A percentile compares a stretch with the other conserved stretches of the same genome.
phyloP scores from a whole-genome alignment of 495 filamentous ascomycete species.

The Astrothelium macrocarpum region DNA sequence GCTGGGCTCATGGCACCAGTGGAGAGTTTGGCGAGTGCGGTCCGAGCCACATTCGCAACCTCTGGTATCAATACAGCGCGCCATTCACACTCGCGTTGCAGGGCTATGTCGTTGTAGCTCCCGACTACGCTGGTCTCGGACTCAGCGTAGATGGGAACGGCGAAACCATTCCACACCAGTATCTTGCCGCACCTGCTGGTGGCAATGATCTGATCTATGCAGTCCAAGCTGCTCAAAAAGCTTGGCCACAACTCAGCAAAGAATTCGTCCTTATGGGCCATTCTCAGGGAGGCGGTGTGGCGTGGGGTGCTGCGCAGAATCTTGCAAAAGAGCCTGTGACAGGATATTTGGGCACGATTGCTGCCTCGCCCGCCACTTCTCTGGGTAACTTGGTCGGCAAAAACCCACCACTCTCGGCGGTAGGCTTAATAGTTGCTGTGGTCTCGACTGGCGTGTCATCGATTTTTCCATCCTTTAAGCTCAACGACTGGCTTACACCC shows the following conservation, averaged over 20 bases:
- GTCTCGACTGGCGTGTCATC: neutral
- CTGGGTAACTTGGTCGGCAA: neutral
- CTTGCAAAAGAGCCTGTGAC: constrained; percentile 15
- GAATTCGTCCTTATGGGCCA: constrained; percentile 41
- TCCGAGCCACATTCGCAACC: constrained; percentile 38
- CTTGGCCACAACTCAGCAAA: constrained; percentile 29
- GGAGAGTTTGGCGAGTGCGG: constrained; percentile 37
- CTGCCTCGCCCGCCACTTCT: constrained; percentile 24
- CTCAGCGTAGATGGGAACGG: constrained; percentile 27
- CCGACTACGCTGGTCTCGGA: constrained; percentile 49
- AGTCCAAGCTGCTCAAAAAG: constrained; percentile 36
- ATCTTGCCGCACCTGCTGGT: constrained; percentile 35
- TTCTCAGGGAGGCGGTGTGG: constrained; percentile 40
- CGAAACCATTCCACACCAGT: constrained; percentile 29
- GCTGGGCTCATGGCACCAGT: constrained; percentile 46
- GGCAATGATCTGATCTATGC: constrained; percentile 40
- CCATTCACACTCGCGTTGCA: constrained; percentile 39
- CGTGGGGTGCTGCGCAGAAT: constrained; percentile 38
- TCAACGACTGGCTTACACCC: neutral
- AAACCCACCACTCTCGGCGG: neutral
- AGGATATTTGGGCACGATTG: constrained; percentile 38
- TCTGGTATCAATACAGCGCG: constrained; percentile 37
- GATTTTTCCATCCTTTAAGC: neutral
- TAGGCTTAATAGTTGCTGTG: neutral
- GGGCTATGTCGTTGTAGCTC: constrained; percentile 46